These are phyloP conservation scores for Auriscalpium vulgare DNA, from an alignment of 768 basidiomycete genomes.

Conservation along the genomic window DNA sequence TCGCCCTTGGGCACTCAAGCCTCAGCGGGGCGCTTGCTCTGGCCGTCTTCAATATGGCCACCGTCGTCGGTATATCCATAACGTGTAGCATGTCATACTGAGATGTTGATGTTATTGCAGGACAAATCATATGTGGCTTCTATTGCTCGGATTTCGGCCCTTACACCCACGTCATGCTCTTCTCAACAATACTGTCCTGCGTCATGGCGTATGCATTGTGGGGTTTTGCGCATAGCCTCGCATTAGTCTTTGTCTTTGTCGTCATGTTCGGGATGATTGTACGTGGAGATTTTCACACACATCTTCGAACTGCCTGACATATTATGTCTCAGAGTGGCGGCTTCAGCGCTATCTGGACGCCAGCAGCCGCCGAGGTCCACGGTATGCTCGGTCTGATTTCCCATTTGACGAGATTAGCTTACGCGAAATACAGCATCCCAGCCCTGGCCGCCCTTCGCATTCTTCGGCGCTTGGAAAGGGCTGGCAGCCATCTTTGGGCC, in stretches of 20 bases:
- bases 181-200: slow-evolving; percentile 12
- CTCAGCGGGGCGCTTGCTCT: slow-evolving; percentile 17
- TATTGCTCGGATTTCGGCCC: slow-evolving; percentile 17
- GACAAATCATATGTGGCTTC: slow-evolving; percentile 18
- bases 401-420: too few relatives aligned
- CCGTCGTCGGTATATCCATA: slow-evolving; percentile 10
- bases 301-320: not conserved
- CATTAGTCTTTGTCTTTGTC: slow-evolving; percentile 16
- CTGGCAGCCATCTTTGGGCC: not conserved
- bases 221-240: slow-evolving; percentile 16
- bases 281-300: not conserved
- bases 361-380: not conserved
- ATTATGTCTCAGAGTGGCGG: not conserved
- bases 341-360: not conserved
- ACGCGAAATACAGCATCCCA: not conserved
- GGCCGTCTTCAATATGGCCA: slow-evolving; percentile 18
- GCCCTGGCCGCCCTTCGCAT: not conserved
- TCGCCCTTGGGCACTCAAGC: slow-evolving; percentile 11
- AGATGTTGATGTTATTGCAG: not conserved
- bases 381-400: not conserved
- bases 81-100: not conserved
- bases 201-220: slow-evolving; percentile 17
- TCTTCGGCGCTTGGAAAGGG: not conserved
- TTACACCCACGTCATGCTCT: slow-evolving; percentile 17
- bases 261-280: slow-evolving; percentile 19